These are phyloP conservation scores for Coemansia sp. DNA, from an alignment of 192 early-diverging fungal species.

Conservation along the genomic window DNA sequence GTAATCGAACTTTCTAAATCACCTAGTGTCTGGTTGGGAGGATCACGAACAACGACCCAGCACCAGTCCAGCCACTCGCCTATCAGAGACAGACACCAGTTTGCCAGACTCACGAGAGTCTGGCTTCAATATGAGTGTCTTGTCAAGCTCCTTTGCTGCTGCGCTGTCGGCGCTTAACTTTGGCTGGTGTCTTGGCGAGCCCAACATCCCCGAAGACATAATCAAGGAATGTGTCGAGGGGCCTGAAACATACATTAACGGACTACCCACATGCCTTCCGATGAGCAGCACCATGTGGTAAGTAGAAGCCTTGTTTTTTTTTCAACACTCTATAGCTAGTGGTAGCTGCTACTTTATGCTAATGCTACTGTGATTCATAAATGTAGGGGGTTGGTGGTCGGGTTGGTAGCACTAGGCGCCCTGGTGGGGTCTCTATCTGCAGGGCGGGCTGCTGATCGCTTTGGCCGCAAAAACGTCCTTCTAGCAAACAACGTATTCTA, in stretches of 20 bases:
- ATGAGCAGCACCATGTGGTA: constrained; percentile 55
- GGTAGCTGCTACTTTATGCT: neutral
- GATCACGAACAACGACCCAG: neutral
- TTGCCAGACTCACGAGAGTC: constrained; percentile 37
- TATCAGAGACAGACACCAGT: neutral
- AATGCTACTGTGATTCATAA: neutral
- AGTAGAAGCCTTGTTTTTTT: constrained; percentile 6
- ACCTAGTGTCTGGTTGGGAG: neutral
- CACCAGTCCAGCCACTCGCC: neutral
- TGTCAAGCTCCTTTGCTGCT: constrained; percentile 34
- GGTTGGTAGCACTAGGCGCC: constrained; percentile 61
- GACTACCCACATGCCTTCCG: constrained; percentile 42
- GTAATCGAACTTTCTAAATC: neutral
- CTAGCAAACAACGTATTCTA: constrained; percentile 66
- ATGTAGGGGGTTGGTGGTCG: constrained; percentile 59
- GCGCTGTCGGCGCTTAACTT: constrained; percentile 50
- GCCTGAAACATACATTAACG: constrained; percentile 11
- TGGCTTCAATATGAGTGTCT: constrained; percentile 23
- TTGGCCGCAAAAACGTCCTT: constrained; percentile 65
- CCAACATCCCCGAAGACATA: constrained; percentile 56
- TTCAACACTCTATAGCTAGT: neutral
- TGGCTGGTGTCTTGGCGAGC: constrained; percentile 55
- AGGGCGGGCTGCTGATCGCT: constrained; percentile 55
- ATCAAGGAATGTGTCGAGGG: constrained; percentile 54
- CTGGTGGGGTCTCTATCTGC: constrained; percentile 63